Evolutionary conservation across 1,284 basidiomycete species (phyloP), one percentile per base, ranked within the genome.

Genomic region (Cyathus pygmaeus): DNA sequence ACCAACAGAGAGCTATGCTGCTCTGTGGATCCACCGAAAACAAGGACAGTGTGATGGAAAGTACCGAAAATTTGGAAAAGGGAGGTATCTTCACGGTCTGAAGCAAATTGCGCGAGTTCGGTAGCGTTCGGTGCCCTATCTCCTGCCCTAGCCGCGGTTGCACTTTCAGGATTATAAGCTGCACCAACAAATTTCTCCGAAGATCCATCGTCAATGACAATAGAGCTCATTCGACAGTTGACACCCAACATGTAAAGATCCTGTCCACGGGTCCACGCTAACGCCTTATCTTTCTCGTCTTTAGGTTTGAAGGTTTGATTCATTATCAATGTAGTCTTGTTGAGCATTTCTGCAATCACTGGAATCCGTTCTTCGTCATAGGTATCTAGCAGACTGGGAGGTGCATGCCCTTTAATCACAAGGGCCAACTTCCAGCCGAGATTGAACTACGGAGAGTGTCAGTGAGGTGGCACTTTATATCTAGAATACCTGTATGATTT

Each of bases 281-380:
- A 55, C 5, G 61, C 61, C 9, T 58, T 53, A 21, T 31, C 30
- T 36, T 36, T 36, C 15, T 36, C 33, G n/a, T n/a, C 17, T 17
- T 29, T 17, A 23, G 50, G 50, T 5, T 52, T 52, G 19, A 52
- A 19, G 26, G 60, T 29, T 21, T 47, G 65, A 36, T 42, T 59
- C 46, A 51, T 59, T 47, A 46, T 67, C 41, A 2, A 52, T 15
- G 66, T 69, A 1, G 68, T 69, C 52, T 65, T 61, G 23, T 69
- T 63, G 59, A 77, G 69, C 68, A 77, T 72, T 41, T 71, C 66
- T 19, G 67, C 65, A 56, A 75, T 70, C 47, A 76, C 73, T 10
- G 74, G 72, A 24, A 72, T 53, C 19, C 75, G 69, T 57, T 76
- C 76, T 24, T 64, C 63, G 42, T 52, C 56, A 56, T 77, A 76